A percentile compares a stretch with the other conserved stretches of the same genome.
Evolutionary conservation across 2,329 filamentous ascomycete genomes (phyloP).

Genomic region (Teratosphaeria zuluensis): DNA sequence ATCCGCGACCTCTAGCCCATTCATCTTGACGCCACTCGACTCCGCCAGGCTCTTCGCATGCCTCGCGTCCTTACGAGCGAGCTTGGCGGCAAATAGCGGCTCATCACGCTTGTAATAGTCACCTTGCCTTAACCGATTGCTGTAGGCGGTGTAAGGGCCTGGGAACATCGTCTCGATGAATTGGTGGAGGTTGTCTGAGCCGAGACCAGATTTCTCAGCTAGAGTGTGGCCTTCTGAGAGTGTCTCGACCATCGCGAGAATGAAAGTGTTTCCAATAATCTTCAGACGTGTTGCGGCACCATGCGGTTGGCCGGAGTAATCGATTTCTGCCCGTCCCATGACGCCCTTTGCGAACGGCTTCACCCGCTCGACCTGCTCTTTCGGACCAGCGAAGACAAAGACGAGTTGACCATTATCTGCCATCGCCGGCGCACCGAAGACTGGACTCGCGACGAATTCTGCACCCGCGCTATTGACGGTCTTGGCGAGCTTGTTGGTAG

Average conservation of each 20-base stretch:
- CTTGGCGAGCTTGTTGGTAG: constrained; percentile 57
- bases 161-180: constrained; percentile 68
- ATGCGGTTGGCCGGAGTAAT: constrained; percentile 59
- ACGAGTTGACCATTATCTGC: constrained; percentile 63
- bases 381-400: constrained; percentile 61
- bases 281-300: constrained; percentile 64
- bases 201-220: constrained; percentile 72
- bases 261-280: constrained; percentile 77
- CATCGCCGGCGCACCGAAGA: constrained; percentile 64
- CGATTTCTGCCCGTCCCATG: constrained; percentile 57
- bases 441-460: constrained; percentile 64
- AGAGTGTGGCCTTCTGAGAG: constrained; percentile 68
- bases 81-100: constrained; percentile 73
- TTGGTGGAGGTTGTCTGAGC: constrained; percentile 57
- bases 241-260: constrained; percentile 72
- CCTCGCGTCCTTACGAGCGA: constrained; percentile 71
- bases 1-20: constrained; percentile 53
- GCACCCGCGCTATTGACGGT: constrained; percentile 51
- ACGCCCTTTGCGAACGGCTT: constrained; percentile 65
- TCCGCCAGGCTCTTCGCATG: constrained; percentile 63
- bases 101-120: constrained; percentile 67
- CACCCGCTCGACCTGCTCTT: constrained; percentile 50
- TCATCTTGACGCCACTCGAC: constrained; percentile 49
- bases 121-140: constrained; percentile 61
- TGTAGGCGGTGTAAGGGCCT: constrained; percentile 66